These are phyloP conservation scores for Calocera viscosa DNA, from an alignment of 768 basidiomycete genomes.

Conservation along the genomic window DNA sequence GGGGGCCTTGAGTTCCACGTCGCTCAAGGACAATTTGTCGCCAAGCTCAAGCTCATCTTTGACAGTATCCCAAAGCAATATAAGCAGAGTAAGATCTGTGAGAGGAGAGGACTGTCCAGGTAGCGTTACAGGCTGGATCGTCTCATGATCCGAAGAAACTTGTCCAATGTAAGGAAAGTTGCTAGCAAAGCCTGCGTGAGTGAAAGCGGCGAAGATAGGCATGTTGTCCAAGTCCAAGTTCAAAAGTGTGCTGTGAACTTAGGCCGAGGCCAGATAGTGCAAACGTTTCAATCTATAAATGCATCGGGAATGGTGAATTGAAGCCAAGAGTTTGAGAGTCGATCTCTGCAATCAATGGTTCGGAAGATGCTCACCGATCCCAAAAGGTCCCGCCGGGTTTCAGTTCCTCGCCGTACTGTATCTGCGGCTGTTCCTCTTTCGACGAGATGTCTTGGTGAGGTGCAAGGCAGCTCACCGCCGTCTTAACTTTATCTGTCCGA, in stretches of 20 bases:
- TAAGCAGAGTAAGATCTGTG: not conserved
- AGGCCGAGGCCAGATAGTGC: not conserved
- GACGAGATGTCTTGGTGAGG: too few species aligned
- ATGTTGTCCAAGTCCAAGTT: not conserved
- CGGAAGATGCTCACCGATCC: too few species aligned
- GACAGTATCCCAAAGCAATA: not conserved
- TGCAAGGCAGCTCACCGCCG: too few species aligned
- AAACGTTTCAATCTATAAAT: not conserved
- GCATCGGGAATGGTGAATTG: too few species aligned
- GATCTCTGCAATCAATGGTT: too few species aligned
- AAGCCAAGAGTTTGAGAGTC: too few species aligned
- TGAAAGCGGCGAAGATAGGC: not conserved
- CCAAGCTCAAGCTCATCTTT: not conserved
- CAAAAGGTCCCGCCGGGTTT: too few species aligned
- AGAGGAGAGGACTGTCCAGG: not conserved
- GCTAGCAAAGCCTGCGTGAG: not conserved
- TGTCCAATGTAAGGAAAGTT: not conserved
- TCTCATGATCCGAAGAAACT: not conserved
- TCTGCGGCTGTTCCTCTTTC: too few species aligned
- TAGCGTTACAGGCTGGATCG: not conserved
- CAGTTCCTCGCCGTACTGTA: too few species aligned
- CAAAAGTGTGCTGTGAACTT: not conserved
- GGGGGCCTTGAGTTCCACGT: slow-evolving; percentile 20
- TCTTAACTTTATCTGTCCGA: too few species aligned
- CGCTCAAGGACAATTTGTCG: slow-evolving; percentile 5